These are phyloP conservation scores for Fusarium sp. DNA, from an alignment of 2,329 filamentous ascomycete species.

Conservation along the genomic window DNA sequence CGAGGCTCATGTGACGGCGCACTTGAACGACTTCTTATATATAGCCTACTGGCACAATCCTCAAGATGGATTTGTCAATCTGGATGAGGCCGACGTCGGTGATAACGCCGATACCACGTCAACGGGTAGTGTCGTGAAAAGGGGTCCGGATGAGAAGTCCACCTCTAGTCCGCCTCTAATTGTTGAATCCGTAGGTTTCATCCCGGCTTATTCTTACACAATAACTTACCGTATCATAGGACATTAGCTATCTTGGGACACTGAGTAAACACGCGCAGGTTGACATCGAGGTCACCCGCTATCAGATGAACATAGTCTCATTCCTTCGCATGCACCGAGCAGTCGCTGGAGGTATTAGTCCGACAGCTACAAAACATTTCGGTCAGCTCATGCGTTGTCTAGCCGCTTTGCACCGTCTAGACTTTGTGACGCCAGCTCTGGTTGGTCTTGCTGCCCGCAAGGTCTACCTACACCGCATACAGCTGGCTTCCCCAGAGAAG, in stretches of 20 bases:
- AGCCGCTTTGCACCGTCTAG: conserved; percentile 84
- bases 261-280: conserved; percentile 72
- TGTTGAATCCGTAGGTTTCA: conserved; percentile 59
- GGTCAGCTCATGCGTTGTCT: conserved; percentile 78
- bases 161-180: conserved; percentile 55
- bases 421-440: conserved; percentile 87
- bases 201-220: not conserved
- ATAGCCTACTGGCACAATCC: conserved; percentile 88
- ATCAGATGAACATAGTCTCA: conserved; percentile 88
- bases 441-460: conserved; percentile 87
- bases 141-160: conserved; percentile 44
- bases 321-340: conserved; percentile 92
- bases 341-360: conserved; percentile 83
- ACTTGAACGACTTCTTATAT: conserved; percentile 87
- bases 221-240: conserved; percentile 54
- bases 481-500: conserved; percentile 76
- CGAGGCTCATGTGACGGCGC: conserved; percentile 65
- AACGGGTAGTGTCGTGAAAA: conserved; percentile 64
- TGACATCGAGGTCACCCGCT: conserved; percentile 84
- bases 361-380: conserved; percentile 84
- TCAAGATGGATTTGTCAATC: conserved; percentile 79
- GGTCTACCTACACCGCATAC: conserved; percentile 88
- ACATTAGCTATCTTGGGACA: conserved; percentile 73
- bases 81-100: conserved; percentile 72
- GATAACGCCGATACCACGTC: conserved; percentile 55